These are phyloP conservation scores for Colletotrichum lentis DNA, from an alignment of 2,329 filamentous ascomycete genomes.

Conservation along the genomic window DNA sequence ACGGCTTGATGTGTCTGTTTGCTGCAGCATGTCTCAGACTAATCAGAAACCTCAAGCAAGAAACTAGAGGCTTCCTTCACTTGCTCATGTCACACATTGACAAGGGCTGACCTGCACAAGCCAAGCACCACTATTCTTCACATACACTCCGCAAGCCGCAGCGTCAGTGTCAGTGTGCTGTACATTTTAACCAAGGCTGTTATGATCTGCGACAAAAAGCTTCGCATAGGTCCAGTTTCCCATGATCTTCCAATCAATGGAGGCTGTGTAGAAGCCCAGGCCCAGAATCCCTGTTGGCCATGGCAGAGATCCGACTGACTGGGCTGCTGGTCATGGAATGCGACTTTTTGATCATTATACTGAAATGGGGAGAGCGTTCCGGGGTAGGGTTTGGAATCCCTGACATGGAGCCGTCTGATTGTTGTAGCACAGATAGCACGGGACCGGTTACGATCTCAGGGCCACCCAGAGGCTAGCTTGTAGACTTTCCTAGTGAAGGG, in stretches of 20 bases:
- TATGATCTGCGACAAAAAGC: conserved; percentile 7
- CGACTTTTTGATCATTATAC: background rate
- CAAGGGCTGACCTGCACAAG: conserved; percentile 10
- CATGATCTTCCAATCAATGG: conserved; percentile 11
- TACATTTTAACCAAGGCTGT: conserved; percentile 13
- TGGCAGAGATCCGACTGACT: background rate
- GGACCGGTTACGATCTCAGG: background rate
- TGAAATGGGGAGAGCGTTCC: background rate
- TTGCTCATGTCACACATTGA: conserved; percentile 12
- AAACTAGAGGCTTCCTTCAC: background rate
- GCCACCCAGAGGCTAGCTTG: background rate
- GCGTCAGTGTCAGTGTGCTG: background rate
- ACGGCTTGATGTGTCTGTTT: no score
- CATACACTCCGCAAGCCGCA: background rate
- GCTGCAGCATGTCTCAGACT: conserved; percentile 1
- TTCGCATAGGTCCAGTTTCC: background rate
- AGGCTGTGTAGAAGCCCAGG: conserved; percentile 14
- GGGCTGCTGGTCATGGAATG: conserved; percentile 2
- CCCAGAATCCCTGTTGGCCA: conserved; percentile 11
- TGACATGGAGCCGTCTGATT: conserved; percentile 16
- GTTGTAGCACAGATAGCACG: background rate
- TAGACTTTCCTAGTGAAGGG: conserved; percentile 8
- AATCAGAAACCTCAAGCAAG: conserved; percentile 9
- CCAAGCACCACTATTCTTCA: background rate
- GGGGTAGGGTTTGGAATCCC: background rate